These are phyloP conservation scores for Pyrenula massariospora DNA, from an alignment of 495 filamentous ascomycete species.

Conservation along the genomic window DNA sequence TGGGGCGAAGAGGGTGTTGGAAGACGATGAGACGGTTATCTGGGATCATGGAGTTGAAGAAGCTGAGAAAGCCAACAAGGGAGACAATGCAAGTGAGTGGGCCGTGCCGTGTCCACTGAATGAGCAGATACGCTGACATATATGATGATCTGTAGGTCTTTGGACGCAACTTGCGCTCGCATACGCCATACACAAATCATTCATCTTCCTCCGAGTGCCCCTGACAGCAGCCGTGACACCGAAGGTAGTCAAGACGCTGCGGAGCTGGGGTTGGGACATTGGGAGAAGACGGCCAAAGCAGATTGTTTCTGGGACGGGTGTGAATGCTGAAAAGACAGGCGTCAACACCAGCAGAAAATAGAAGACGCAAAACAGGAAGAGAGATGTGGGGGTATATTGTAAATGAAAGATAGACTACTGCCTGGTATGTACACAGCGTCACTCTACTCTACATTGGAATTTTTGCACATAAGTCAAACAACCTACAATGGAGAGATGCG, in stretches of 20 bases:
- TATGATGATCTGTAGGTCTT: conserved; percentile 44
- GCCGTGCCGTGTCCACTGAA: not conserved
- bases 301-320: not conserved
- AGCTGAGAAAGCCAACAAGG: conserved; percentile 21
- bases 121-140: too few relatives aligned
- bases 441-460: too few relatives aligned
- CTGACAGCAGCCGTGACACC: conserved; percentile 81
- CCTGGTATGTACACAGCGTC: too few relatives aligned
- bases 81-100: conserved; percentile 41
- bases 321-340: conserved; percentile 1
- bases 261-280: conserved; percentile 75
- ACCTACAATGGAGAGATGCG: too few relatives aligned
- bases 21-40: conserved; percentile 3
- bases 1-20: conserved; percentile 7
- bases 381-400: not conserved
- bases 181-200: conserved; percentile 95
- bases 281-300: conserved; percentile 47
- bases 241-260: conserved; percentile 76
- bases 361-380: not conserved
- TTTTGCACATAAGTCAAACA: too few relatives aligned
- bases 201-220: conserved; percentile 90
- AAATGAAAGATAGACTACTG: too few relatives aligned
- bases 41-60: conserved; percentile 16
- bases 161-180: conserved; percentile 89
- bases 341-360: not conserved